Conservation (phyloP, 306 rosid species). For the Fragaria ananassa region DNA sequence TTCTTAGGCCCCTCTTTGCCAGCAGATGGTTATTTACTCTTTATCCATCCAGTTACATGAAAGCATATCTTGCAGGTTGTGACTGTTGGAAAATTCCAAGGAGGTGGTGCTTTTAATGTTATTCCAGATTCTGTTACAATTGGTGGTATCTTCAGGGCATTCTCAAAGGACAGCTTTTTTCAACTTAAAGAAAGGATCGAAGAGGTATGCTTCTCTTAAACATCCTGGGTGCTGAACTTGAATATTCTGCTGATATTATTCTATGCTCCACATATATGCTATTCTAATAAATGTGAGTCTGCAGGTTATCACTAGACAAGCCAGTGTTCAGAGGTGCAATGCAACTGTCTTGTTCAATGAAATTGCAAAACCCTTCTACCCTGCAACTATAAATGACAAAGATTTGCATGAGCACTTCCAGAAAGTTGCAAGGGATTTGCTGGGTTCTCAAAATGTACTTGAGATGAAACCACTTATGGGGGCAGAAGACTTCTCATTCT, state of each 20-base stretch:
- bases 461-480: conserved; percentile 38
- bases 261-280: neutral
- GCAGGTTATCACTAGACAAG: conserved; percentile 47
- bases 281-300: conserved; percentile 5
- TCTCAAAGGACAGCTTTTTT: conserved; percentile 50
- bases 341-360: conserved; percentile 37
- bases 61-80: conserved; percentile 52
- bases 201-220: conserved; percentile 42
- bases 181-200: conserved; percentile 56
- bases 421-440: conserved; percentile 29
- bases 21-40: neutral
- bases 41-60: neutral
- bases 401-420: conserved; percentile 32
- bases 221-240: neutral
- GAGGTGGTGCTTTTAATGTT: conserved; percentile 84
- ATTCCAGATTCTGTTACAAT: conserved; percentile 86
- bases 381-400: conserved; percentile 32
- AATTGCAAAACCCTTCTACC: conserved; percentile 25
- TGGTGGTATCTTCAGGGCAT: conserved; percentile 85
- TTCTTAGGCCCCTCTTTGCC: neutral
- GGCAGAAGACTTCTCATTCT: conserved; percentile 46
- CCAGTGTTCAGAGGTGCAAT: conserved; percentile 49
- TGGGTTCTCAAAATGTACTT: conserved; percentile 25
- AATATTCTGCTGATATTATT: neutral
- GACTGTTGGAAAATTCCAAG: conserved; percentile 61